Percentiles rank a stretch among this genome's conserved stretches.
Conservation (phyloP, 495 filamentous ascomycete species). For the Aspergillus baeticus region DNA sequence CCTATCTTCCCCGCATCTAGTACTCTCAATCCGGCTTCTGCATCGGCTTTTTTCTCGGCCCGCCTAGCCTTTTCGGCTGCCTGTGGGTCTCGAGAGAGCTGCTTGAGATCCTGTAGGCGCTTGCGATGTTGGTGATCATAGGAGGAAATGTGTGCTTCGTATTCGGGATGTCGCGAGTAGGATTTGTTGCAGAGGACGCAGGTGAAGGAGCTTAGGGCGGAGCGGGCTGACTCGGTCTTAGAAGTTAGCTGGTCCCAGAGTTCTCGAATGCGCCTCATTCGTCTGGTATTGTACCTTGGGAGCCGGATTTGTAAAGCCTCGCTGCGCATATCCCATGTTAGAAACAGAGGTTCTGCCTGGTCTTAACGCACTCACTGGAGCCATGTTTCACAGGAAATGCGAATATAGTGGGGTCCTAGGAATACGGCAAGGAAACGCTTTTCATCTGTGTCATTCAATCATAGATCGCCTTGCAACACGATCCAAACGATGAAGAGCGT, state of each 20-base stretch:
- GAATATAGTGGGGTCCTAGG: not conserved
- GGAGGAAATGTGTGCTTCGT: conserved; percentile 59
- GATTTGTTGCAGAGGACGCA: conserved; percentile 64
- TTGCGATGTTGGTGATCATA: conserved; percentile 65
- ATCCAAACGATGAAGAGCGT: not conserved
- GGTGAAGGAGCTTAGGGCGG: conserved; percentile 86
- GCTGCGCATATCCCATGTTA: conserved; percentile 17
- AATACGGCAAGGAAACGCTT: not conserved
- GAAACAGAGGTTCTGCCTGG: not conserved
- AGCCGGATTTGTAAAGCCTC: conserved; percentile 50
- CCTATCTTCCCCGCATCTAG: conserved; percentile 28
- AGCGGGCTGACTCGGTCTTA: conserved; percentile 80
- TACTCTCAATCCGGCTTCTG: conserved; percentile 44
- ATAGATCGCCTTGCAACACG: not conserved
- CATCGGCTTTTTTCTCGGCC: conserved; percentile 69
- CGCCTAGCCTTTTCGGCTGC: conserved; percentile 61
- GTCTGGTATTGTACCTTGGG: conserved; percentile 42
- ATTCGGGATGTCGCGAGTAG: conserved; percentile 60
- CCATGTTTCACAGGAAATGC: conserved; percentile 3
- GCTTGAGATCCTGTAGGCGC: conserved; percentile 62
- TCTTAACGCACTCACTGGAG: conserved; percentile 7
- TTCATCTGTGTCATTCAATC: not conserved
- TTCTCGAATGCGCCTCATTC: too few species aligned
- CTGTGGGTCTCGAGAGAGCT: conserved; percentile 57
- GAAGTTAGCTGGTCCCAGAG: not conserved